Evolutionary conservation across 139 green algal genomes (phyloP), one percentile per base, ranked within the genome.

Genomic region (Chloropicon primus): DNA sequence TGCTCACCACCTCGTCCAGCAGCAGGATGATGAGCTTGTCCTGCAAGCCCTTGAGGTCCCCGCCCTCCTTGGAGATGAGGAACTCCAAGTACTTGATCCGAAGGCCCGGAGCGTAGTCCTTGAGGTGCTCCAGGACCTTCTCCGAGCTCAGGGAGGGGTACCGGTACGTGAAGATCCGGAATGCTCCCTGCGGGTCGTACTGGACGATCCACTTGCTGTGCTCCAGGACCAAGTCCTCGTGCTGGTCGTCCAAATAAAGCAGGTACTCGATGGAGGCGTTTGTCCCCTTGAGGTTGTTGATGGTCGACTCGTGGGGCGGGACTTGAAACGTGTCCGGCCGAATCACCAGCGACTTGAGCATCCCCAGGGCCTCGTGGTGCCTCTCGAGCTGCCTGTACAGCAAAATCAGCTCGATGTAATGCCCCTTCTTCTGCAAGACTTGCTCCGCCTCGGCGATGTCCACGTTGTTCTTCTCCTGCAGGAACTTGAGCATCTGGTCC

Each of bases 401-500:
- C 41, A 62, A 62, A 17, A 62, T 17, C 10, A 62, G 41, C 41
- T 62, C 41, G 41, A 62, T 62, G 41, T 62, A 62, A 17, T 62
- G 41, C 10, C 41, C 41, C 41, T 62, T 62, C 41, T n/a, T 62
- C 41, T 62, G 41, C 41, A 62, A 17, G 10, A 62, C 41, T 17
- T 62, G 41, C 72, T 84, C 82, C 0, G 87, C 86, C 72, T 88
- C 90, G 71, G 83, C 72, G 54, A 92, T 26, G 72, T 94, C 91
- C 1, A 92, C 80, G 77, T 95, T 93, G 24, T 79, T 71, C 21
- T 83, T 72, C 74, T 74, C n/a, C 81, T 91, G 84, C 74, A 93
- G 79, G 80, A 94, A 92, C 23, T 85, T 78, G 80, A 94, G 87
- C 82, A 94, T 82, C 21, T 86, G 80, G 1, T 89, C 89, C 5